phyloP scores from a whole-genome alignment of 2,329 filamentous ascomycete species.

The Aspergillus sp. region DNA sequence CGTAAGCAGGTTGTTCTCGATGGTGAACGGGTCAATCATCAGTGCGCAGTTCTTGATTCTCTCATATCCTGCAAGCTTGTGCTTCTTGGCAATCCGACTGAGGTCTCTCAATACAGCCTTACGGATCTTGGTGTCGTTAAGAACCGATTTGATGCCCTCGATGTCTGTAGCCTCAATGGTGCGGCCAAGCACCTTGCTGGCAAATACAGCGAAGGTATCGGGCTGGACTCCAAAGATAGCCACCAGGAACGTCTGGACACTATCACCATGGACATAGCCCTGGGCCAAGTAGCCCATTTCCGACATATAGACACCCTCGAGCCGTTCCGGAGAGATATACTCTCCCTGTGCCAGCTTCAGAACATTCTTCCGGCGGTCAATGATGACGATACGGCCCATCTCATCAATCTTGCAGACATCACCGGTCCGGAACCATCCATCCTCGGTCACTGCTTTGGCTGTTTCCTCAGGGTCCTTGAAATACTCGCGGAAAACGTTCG shows the following conservation, averaged over 20 bases:
- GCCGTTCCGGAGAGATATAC: slow-evolving; percentile 94
- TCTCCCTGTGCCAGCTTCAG: slow-evolving; percentile 97
- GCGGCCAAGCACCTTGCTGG: slow-evolving; percentile 72
- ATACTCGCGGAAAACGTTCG: slow-evolving; percentile 81
- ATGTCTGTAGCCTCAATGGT: slow-evolving; percentile 64
- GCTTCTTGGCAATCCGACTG: slow-evolving; percentile 73
- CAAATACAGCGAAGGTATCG: slow-evolving; percentile 77
- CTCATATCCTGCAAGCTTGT: slow-evolving; percentile 93
- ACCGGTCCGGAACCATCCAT: slow-evolving; percentile 97
- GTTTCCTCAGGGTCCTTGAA: slow-evolving; percentile 90
- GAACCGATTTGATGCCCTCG: slow-evolving; percentile 66
- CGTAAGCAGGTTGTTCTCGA: slow-evolving; percentile 80
- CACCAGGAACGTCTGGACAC: slow-evolving; percentile 77
- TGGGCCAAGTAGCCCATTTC: slow-evolving; percentile 75
- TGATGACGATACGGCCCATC: slow-evolving; percentile 83
- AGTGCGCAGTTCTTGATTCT: slow-evolving; percentile 72
- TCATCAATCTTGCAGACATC: slow-evolving; percentile 87
- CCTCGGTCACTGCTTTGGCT: slow-evolving; percentile 73
- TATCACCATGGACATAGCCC: slow-evolving; percentile 89
- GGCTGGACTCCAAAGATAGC: slow-evolving; percentile 87
- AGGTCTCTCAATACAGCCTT: slow-evolving; percentile 76
- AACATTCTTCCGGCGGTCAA: slow-evolving; percentile 99
- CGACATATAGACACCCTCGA: slow-evolving; percentile 91
- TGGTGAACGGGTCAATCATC: slow-evolving; percentile 83
- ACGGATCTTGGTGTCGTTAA: slow-evolving; percentile 68